phyloP scores from a whole-genome alignment of 2,329 filamentous ascomycete genomes.

The Xylariomycetidae sp. region DNA sequence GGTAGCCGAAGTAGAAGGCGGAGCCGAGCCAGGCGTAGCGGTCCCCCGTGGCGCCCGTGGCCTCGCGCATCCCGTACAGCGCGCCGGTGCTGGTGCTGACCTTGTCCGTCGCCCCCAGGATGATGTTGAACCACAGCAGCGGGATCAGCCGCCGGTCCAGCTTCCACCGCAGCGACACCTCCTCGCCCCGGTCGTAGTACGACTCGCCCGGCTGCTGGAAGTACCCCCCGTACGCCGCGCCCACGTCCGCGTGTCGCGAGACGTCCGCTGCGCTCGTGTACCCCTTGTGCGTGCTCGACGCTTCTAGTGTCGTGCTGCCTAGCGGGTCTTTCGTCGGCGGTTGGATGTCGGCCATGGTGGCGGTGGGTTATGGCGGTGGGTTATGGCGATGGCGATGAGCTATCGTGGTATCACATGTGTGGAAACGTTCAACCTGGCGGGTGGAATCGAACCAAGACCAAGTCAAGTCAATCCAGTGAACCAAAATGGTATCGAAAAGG shows the following conservation, averaged over 20 bases:
- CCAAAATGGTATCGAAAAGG: no score
- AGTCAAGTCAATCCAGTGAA: no score
- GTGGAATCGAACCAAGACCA: no score
- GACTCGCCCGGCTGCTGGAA: constrained; percentile 12
- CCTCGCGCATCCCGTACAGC: constrained; percentile 18
- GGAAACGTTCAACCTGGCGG: no score
- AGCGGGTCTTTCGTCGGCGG: neutral
- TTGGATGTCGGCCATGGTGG: constrained; percentile 1
- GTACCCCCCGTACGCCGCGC: neutral
- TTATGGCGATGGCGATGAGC: no score
- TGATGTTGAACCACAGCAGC: constrained; percentile 19
- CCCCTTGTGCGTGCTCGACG: neutral
- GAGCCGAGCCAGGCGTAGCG: constrained; percentile 5
- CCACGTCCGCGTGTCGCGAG: neutral
- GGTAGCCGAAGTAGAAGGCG: constrained; percentile 8
- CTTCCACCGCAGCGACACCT: constrained; percentile 30
- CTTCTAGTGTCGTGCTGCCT: neutral
- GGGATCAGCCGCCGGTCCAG: constrained; percentile 35
- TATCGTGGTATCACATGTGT: no score
- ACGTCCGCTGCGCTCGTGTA: neutral
- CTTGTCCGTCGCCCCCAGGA: constrained; percentile 25
- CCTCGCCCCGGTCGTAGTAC: constrained; percentile 21
- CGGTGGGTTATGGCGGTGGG: no score
- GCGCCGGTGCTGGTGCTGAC: constrained; percentile 25
- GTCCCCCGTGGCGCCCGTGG: constrained; percentile 4